A percentile compares a stretch with the other conserved stretches of the same genome.
These are phyloP conservation scores for Macrolepiota fuliginosa DNA, from an alignment of 768 basidiomycete species.

Conservation along the genomic window DNA sequence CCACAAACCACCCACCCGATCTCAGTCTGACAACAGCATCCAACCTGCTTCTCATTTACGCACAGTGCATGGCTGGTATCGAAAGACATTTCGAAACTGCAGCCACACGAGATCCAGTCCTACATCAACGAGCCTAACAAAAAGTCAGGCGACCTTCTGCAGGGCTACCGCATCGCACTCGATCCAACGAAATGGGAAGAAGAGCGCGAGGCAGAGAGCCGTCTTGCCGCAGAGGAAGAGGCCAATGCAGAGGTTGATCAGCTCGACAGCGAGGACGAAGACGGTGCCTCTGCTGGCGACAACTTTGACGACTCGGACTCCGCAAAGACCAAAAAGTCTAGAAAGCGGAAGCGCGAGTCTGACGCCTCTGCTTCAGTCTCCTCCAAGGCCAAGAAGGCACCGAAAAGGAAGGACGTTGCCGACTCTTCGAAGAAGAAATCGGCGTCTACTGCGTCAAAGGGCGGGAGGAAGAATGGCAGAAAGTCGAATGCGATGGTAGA, in stretches of 20 bases:
- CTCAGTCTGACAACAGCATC: slow-evolving; percentile 2
- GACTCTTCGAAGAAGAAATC: slow-evolving; percentile 31
- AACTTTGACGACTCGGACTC: slow-evolving; percentile 27
- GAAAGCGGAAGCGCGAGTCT: slow-evolving; percentile 61
- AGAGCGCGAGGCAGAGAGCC: slow-evolving; percentile 32
- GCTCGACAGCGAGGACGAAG: slow-evolving; percentile 29
- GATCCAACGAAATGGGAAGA: slow-evolving; percentile 58
- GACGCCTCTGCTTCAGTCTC: slow-evolving; percentile 27
- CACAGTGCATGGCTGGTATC: slow-evolving; percentile 87
- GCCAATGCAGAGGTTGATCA: slow-evolving; percentile 68
- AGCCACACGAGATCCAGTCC: slow-evolving; percentile 76
- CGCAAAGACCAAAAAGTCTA: slow-evolving; percentile 26
- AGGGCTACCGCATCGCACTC: slow-evolving; percentile 70
- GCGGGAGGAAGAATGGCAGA: slow-evolving; percentile 50
- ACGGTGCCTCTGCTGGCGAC: not conserved
- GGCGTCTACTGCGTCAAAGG: slow-evolving; percentile 26
- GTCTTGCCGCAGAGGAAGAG: slow-evolving; percentile 26
- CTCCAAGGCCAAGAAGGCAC: slow-evolving; percentile 42
- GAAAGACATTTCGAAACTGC: slow-evolving; percentile 80
- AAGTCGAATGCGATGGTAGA: slow-evolving; percentile 61
- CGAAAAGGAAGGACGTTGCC: slow-evolving; percentile 32
- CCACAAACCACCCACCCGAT: slow-evolving; percentile 5
- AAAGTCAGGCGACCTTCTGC: slow-evolving; percentile 70
- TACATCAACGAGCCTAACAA: slow-evolving; percentile 79
- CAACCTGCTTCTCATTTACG: slow-evolving; percentile 10